Base-by-base conservation (phyloP, 2,329 filamentous ascomycete species). In the Cryphonectria radicalis region DNA sequence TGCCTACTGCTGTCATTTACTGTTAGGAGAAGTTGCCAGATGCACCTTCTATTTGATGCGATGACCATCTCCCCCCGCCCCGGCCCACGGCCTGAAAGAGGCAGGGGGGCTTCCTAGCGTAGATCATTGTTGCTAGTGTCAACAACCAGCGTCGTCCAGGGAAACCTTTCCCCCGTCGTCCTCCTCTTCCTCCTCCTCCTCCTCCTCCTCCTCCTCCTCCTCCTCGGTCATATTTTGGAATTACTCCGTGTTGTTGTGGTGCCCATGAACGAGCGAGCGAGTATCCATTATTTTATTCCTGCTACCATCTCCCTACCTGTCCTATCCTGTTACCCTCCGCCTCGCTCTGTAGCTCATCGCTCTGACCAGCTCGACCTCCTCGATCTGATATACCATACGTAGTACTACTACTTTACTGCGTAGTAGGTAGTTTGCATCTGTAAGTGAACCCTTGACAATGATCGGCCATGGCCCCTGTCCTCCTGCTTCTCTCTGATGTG, bases 81-180 rank as follows among this genome's bases (percentile, higher is more conserved):
- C 46, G 46, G 32, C 59, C 59, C 59, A 62, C 32, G 59, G 35
- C 35, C 32, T 62, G 35, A n/a, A 40, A 40, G 11, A 11, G 59
- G 28, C 59, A 62, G 59, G 59, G 59, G 57, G 22, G 4, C 19
- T 40, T 62, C 59, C 59, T 40, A 62, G 59, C 59, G 59, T 37
- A 62, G 59, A 40, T 62, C 35, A 35, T n/a, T 35, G 59, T 40
- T 62, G 59, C 59, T 40, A 40, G 59, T 22, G 59, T 62, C 59
- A 62, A 62, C 59, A 62, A 40, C 32, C 57, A 62, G 32, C 35
- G 32, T 62, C 59, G 59, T n/a, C 59, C 35, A 62, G 59, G 59
- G 59, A 62, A 62, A 62, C 59, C 32, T 40, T 62, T 40, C 14
- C 25, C 25, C 25, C 53, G n/a, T 28, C 35, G 3, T 28, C 25